A percentile compares a stretch with the other conserved stretches of the same genome.
These are phyloP conservation scores for Botrytis medusae DNA, from an alignment of 2,329 filamentous ascomycete species.

Conservation along the genomic window DNA sequence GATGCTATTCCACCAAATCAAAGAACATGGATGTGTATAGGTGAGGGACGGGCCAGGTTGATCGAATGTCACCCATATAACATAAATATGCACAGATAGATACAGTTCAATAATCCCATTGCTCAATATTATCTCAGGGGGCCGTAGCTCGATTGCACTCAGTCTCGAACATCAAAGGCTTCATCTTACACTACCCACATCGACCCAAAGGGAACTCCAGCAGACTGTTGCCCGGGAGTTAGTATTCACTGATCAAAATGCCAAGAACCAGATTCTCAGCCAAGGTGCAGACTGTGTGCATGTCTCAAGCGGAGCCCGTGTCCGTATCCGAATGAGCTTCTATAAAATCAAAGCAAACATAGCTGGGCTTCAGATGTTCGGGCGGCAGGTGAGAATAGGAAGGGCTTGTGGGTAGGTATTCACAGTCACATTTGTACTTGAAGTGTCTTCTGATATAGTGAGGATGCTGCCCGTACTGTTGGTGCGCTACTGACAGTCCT, in stretches of 20 bases:
- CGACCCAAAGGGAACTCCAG: neutral
- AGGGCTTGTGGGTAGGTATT: neutral
- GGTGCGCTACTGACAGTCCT: neutral
- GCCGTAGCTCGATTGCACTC: neutral
- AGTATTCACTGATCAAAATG: neutral
- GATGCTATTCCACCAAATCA: neutral
- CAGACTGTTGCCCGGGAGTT: rapidly evolving
- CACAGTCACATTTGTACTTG: neutral
- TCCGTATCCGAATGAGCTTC: neutral
- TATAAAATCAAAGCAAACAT: neutral
- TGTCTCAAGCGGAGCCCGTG: neutral
- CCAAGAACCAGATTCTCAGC: neutral
- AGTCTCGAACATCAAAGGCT: neutral
- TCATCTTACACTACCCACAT: neutral
- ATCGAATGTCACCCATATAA: neutral
- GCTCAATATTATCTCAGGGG: neutral
- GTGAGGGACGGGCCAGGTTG: neutral
- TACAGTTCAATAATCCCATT: neutral
- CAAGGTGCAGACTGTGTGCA: neutral
- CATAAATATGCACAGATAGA: neutral
- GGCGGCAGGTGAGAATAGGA: neutral
- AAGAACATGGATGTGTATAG: neutral
- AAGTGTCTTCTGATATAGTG: neutral
- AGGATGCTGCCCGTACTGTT: neutral
- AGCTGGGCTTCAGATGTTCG: neutral